Evolutionary conservation across 106 monocot species (phyloP).

Genomic region (Amphibolis antarctica): DNA sequence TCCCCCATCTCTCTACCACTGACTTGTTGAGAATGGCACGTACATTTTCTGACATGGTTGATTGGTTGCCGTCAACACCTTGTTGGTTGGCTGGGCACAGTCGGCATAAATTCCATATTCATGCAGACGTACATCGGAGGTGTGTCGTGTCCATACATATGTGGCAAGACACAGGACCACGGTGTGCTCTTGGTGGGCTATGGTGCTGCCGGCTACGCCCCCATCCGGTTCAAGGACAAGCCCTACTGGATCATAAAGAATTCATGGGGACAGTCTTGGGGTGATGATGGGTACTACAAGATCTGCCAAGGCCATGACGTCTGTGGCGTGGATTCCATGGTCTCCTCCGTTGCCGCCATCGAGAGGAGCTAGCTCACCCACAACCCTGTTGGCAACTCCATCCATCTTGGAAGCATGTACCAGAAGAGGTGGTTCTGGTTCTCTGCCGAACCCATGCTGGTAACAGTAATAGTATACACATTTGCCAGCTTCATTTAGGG

Average conservation of each 20-base stretch:
- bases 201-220: slow-evolving; percentile 61
- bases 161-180: slow-evolving; percentile 51
- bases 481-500: no score
- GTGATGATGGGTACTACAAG: slow-evolving; percentile 80
- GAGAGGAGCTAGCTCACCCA: not conserved
- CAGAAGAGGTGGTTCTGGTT: no score
- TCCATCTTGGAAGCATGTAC: no score
- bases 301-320: slow-evolving; percentile 77
- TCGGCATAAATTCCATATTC: slow-evolving; percentile 70
- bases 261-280: slow-evolving; percentile 88
- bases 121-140: slow-evolving; percentile 91
- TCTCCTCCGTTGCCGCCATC: slow-evolving; percentile 57
- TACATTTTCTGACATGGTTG: no score
- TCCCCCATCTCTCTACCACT: no score
- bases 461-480: no score
- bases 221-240: slow-evolving; percentile 69
- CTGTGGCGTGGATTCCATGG: slow-evolving; percentile 89
- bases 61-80: no score
- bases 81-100: no score
- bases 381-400: no score
- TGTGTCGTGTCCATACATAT: slow-evolving; percentile 83
- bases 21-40: no score
- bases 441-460: no score
- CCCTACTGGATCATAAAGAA: slow-evolving; percentile 96
- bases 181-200: slow-evolving; percentile 85